Evolutionary conservation across 1,284 basidiomycete species (phyloP).

Genomic region (Ustilago lituana): DNA sequence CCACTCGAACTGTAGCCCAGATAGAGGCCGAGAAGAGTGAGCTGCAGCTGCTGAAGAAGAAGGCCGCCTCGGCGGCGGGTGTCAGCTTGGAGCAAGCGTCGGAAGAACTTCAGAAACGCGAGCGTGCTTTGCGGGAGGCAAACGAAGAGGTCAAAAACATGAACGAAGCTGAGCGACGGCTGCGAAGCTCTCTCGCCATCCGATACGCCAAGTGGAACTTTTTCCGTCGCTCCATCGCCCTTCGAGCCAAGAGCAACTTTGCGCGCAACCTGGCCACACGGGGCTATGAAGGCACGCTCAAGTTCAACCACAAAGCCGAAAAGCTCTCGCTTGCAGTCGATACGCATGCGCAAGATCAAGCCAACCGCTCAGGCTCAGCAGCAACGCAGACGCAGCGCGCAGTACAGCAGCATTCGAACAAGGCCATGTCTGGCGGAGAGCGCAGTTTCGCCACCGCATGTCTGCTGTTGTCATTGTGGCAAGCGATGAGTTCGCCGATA

Average conservation of each 20-base stretch:
- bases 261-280: constrained; percentile 82
- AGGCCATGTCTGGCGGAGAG: constrained; percentile 83
- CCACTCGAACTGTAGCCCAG: constrained; percentile 72
- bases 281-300: constrained; percentile 71
- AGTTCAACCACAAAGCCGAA: constrained; percentile 79
- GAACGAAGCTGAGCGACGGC: constrained; percentile 58
- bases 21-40: constrained; percentile 74
- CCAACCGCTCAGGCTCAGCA: constrained; percentile 77
- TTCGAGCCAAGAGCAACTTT: constrained; percentile 85
- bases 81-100: constrained; percentile 81
- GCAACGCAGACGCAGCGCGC: constrained; percentile 73
- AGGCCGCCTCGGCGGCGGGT: constrained; percentile 73
- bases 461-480: constrained; percentile 90
- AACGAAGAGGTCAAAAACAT: constrained; percentile 75
- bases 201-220: constrained; percentile 77
- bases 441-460: constrained; percentile 98
- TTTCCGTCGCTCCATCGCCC: constrained; percentile 84
- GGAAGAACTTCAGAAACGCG: constrained; percentile 73
- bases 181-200: constrained; percentile 21
- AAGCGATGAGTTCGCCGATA: constrained; percentile 90
- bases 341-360: constrained; percentile 29
- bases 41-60: constrained; percentile 76
- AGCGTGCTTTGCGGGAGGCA: constrained; percentile 68
- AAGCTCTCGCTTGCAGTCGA: constrained; percentile 77
- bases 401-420: constrained; percentile 56